phyloP scores from a whole-genome alignment of 768 basidiomycete genomes.

The Neoboletus subvelutipes region DNA sequence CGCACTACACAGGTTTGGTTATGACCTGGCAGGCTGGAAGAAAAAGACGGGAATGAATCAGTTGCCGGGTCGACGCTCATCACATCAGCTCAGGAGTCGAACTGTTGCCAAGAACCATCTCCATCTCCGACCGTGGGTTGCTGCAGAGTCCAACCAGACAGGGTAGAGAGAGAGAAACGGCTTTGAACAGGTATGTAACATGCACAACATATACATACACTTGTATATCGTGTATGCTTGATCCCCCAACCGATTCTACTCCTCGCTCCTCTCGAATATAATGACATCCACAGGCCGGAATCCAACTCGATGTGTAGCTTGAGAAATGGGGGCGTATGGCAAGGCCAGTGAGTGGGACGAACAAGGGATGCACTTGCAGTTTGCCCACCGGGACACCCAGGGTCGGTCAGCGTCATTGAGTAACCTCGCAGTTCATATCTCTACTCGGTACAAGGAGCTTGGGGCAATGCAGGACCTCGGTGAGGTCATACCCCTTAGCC shows the following conservation, averaged over 20 bases:
- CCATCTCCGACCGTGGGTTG: not conserved
- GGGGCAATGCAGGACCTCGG: too few species aligned
- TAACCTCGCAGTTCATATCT: too few species aligned
- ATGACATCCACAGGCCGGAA: not conserved
- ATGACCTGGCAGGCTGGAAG: not conserved
- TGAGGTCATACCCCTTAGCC: too few species aligned
- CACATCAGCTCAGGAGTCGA: not conserved
- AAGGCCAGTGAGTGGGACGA: too few species aligned
- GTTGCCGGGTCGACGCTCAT: not conserved
- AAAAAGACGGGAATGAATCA: not conserved
- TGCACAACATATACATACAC: not conserved
- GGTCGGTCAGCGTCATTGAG: too few species aligned
- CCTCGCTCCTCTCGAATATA: not conserved
- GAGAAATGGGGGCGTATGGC: not conserved
- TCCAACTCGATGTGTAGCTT: not conserved
- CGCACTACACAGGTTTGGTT: not conserved
- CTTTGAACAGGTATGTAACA: too few species aligned
- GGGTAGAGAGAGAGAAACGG: not conserved
- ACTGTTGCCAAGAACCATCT: not conserved
- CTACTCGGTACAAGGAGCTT: too few species aligned
- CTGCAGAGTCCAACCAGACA: not conserved
- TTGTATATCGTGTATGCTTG: not conserved
- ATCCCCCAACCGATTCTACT: too few species aligned
- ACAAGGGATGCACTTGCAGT: too few species aligned
- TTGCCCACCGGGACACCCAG: too few species aligned